Conservation (phyloP, 805 yeast genomes). For the Trichomonascus vanleenenianus region DNA sequence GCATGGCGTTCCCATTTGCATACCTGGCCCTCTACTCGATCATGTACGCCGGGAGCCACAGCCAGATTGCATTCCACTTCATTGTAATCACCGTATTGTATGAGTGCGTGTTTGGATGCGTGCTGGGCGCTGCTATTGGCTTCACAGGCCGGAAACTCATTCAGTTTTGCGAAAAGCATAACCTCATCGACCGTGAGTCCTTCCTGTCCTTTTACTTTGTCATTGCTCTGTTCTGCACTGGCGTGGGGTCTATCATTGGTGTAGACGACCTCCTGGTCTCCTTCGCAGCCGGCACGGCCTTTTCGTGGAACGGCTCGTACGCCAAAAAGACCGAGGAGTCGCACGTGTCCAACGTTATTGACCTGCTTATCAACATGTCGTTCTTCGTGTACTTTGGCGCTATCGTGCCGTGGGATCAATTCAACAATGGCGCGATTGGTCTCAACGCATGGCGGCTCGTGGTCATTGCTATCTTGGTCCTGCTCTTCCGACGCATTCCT, state of each 20-base stretch:
- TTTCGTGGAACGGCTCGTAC: slow-evolving; percentile 91
- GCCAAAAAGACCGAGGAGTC: slow-evolving; percentile 75
- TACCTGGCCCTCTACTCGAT: slow-evolving; percentile 60
- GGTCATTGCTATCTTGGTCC: slow-evolving; percentile 62
- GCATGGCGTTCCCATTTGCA: slow-evolving; percentile 92
- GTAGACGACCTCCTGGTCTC: slow-evolving; percentile 84
- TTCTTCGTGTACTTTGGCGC: slow-evolving; percentile 89
- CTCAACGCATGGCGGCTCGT: slow-evolving; percentile 73
- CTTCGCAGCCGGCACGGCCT: slow-evolving; percentile 89
- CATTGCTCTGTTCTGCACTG: slow-evolving; percentile 77
- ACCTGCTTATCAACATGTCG: slow-evolving; percentile 70
- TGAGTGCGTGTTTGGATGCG: slow-evolving; percentile 73
- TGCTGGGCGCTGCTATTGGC: slow-evolving; percentile 70
- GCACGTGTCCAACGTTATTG: slow-evolving; percentile 86
- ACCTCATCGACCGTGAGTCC: slow-evolving; percentile 79
- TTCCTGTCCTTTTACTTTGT: slow-evolving; percentile 79
- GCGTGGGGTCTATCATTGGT: slow-evolving; percentile 80
- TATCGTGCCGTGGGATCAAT: slow-evolving; percentile 80
- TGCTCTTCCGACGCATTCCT: slow-evolving; percentile 75
- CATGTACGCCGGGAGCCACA: slow-evolving; percentile 54
- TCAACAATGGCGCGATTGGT: slow-evolving; percentile 55
- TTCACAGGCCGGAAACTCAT: slow-evolving; percentile 61
- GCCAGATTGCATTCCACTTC: slow-evolving; percentile 74
- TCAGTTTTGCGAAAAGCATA: slow-evolving; percentile 59
- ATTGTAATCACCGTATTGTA: slow-evolving; percentile 65